phyloP scores from a whole-genome alignment of 768 basidiomycete species.

The Lactarius hatsudake region DNA sequence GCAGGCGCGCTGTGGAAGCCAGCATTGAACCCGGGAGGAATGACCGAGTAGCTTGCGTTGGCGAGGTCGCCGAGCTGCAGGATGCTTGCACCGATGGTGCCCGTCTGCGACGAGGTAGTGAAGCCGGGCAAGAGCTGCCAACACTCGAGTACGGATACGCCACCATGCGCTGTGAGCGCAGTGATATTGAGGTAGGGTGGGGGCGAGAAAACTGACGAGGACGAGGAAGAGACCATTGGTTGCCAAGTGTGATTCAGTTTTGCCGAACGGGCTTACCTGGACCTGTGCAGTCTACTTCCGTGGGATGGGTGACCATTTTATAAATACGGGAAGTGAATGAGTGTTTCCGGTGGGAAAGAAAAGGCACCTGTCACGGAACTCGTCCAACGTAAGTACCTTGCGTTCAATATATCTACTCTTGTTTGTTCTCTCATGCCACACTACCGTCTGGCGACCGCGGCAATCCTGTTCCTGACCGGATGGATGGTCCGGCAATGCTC shows the following conservation, averaged over 20 bases:
- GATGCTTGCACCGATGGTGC: slow-evolving; percentile 31
- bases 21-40: slow-evolving; percentile 47
- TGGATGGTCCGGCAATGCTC: neutral
- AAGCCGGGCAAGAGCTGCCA: slow-evolving; percentile 32
- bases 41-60: slow-evolving; percentile 31
- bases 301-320: neutral
- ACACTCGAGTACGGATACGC: slow-evolving; percentile 30
- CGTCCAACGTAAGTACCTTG: neutral
- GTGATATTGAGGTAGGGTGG: slow-evolving; percentile 22
- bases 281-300: neutral
- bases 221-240: neutral
- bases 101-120: slow-evolving; percentile 28
- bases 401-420: neutral
- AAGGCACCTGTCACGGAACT: neutral
- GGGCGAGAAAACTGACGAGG: neutral
- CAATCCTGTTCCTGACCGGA: neutral
- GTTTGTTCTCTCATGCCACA: neutral
- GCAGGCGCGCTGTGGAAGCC: slow-evolving; percentile 55
- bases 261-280: neutral
- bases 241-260: neutral
- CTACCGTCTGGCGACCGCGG: neutral
- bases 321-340: neutral
- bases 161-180: slow-evolving; percentile 15
- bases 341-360: neutral
- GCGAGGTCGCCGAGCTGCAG: slow-evolving; percentile 30